phyloP scores from a whole-genome alignment of 2,329 filamentous ascomycete species.

The Exophiala xenobiotica region DNA sequence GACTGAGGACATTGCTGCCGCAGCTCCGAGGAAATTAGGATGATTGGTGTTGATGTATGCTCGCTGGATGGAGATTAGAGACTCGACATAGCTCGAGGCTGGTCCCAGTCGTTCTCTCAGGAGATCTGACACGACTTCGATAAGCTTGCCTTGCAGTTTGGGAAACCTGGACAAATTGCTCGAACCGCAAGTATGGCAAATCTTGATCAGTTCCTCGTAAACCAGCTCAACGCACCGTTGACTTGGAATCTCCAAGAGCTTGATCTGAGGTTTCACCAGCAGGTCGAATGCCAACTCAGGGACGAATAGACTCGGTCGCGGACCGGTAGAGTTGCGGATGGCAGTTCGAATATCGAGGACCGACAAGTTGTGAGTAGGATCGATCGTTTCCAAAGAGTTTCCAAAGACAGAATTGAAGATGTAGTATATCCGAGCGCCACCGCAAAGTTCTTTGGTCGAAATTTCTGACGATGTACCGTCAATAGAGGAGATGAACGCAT shows the following conservation, averaged over 20 bases:
- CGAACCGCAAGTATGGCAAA: slow-evolving; percentile 96
- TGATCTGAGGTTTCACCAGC: slow-evolving; percentile 97
- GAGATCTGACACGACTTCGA: slow-evolving; percentile 95
- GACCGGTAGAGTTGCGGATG: slow-evolving; percentile 96
- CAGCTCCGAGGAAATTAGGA: slow-evolving; percentile 94
- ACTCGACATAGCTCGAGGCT: slow-evolving; percentile 87
- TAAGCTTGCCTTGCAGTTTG: slow-evolving; percentile 90
- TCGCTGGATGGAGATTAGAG: slow-evolving; percentile 92
- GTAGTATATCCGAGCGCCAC: slow-evolving; percentile 94
- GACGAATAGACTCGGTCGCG: slow-evolving; percentile 91
- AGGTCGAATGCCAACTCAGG: slow-evolving; percentile 97
- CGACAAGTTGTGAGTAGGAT: slow-evolving; percentile 92
- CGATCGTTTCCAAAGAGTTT: slow-evolving; percentile 91
- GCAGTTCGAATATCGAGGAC: slow-evolving; percentile 94
- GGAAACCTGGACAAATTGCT: slow-evolving; percentile 91
- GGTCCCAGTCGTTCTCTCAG: slow-evolving; percentile 89
- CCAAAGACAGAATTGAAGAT: slow-evolving; percentile 99
- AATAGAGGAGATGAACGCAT: slow-evolving; percentile 96
- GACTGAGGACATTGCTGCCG: slow-evolving; percentile 95
- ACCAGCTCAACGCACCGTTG: slow-evolving; percentile 97
- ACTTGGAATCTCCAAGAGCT: slow-evolving; percentile 88
- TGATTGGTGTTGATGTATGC: slow-evolving; percentile 99
- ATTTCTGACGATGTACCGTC: slow-evolving; percentile 98
- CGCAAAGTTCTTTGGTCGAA: slow-evolving; percentile 95
- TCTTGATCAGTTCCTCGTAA: slow-evolving; percentile 98